Percentiles rank a stretch among this genome's conserved stretches.
Conservation (phyloP, 1,284 basidiomycete genomes). For the Ganoderma lucidum region DNA sequence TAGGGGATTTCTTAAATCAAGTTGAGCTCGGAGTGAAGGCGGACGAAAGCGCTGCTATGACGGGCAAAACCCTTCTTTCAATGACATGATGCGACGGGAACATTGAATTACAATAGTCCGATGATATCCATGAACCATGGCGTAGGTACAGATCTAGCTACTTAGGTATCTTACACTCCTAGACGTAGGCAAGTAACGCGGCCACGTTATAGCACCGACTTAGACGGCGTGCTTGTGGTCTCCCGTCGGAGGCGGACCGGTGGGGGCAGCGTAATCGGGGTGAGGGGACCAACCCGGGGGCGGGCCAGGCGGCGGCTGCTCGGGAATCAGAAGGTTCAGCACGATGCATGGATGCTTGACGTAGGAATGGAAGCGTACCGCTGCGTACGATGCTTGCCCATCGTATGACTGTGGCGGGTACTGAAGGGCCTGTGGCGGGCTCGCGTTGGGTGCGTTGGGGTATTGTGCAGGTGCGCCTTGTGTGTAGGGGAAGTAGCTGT, state of each 20-base stretch:
- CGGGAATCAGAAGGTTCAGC: background rate
- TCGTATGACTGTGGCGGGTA: slow-evolving; percentile 34
- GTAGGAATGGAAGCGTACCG: slow-evolving; percentile 32
- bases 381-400: slow-evolving; percentile 33
- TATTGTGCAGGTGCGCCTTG: background rate
- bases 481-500: background rate
- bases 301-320: slow-evolving; percentile 22
- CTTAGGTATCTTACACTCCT: background rate
- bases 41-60: background rate
- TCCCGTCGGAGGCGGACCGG: slow-evolving; percentile 24
- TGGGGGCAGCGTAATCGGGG: slow-evolving; percentile 31
- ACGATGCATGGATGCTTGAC: background rate
- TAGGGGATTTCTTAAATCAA: background rate
- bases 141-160: slow-evolving; percentile 1
- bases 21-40: background rate
- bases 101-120: slow-evolving; percentile 1
- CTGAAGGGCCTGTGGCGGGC: background rate
- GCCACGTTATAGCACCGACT: background rate
- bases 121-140: slow-evolving; percentile 2
- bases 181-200: background rate
- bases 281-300: slow-evolving; percentile 18
- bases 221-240: slow-evolving; percentile 15
- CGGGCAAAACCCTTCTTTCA: background rate
- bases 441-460: background rate
- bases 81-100: background rate